Evolutionary conservation across 495 filamentous ascomycete species (phyloP), one percentile per base, ranked within the genome.

Genomic region (Sabuloglossum arenarium): DNA sequence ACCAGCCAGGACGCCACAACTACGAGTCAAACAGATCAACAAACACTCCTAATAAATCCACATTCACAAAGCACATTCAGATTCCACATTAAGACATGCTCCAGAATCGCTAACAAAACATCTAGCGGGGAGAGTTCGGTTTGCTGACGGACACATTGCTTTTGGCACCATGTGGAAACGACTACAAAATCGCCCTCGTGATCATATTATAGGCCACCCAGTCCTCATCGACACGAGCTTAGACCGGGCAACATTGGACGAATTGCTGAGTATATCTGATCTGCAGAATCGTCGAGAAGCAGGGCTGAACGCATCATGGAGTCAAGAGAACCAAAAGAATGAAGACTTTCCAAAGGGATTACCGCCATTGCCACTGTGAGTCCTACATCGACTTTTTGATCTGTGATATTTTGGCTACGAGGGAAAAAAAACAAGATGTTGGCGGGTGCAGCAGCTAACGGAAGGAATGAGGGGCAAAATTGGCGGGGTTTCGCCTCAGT

Each of bases 141-240:
- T 27, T 51, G 47, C 16, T 39, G 6, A 39, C 16, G 39, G 39
- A 21, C 39, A 28, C 47, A 12, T 19, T 30, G 12, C 47, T 27
- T 23, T n/a, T 28, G 1, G 47, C 47, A 65, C 56, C 1, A 75
- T 76, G 73, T 76, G 71, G 71, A 65, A 66, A 47, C 73, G 71
- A 56, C 58, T 65, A 31, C 55, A 56, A 39, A 65, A 66, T 54
- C 68, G 71, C 58, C 66, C 70, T 32, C 68, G 67, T 58, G 73
- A 70, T 55, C 67, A 65, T 46, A 53, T 63, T 42, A 71, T 73
- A 55, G 70, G 67, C 55, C 67, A 66, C 60, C 74, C 76, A 53
- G 70, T 70, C 56, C 64, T 71, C 42, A 61, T 68, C 43, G 65
- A 68, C 54, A 70, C 69, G 23, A 70, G 69, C 27, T 65, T 69